Percentiles rank a stretch among this genome's conserved stretches.
Evolutionary conservation across 2,329 filamentous ascomycete species (phyloP).

Genomic region (Ascochyta lentis): DNA sequence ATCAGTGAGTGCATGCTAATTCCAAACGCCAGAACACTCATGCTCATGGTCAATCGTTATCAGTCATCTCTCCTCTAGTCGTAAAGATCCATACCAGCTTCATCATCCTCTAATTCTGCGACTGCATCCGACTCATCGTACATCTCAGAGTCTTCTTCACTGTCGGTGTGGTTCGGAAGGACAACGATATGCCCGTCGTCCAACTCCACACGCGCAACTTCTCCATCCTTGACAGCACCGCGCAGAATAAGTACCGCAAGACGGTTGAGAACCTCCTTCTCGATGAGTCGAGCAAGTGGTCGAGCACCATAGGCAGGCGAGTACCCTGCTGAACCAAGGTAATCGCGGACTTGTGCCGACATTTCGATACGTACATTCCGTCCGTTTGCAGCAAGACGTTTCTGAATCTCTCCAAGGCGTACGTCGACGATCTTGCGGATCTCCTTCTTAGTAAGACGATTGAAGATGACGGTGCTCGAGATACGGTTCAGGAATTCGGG

Average conservation of each 20-base stretch:
- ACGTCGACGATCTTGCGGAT: slow-evolving; percentile 97
- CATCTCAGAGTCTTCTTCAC: slow-evolving; percentile 74
- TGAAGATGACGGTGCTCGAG: slow-evolving; percentile 96
- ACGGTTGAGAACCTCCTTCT: slow-evolving; percentile 95
- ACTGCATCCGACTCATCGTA: slow-evolving; percentile 76
- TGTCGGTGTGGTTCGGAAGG: slow-evolving; percentile 79
- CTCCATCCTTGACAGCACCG: slow-evolving; percentile 83
- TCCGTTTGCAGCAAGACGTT: slow-evolving; percentile 82
- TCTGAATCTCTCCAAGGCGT: slow-evolving; percentile 86
- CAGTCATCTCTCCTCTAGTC: slow-evolving; percentile 57
- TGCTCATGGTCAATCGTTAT: slow-evolving; percentile 12
- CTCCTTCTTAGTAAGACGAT: slow-evolving; percentile 86
- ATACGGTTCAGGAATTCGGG: slow-evolving; percentile 99
- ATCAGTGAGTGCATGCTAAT: background rate
- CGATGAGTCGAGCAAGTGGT: slow-evolving; percentile 86
- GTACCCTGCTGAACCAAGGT: slow-evolving; percentile 89
- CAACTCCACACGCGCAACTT: slow-evolving; percentile 79
- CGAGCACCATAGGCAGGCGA: slow-evolving; percentile 94
- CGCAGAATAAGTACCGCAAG: slow-evolving; percentile 90
- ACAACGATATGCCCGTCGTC: slow-evolving; percentile 81
- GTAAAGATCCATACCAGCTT: slow-evolving; percentile 68
- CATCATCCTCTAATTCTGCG: slow-evolving; percentile 66
- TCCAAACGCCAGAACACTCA: slow-evolving; percentile 18
- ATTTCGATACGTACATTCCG: slow-evolving; percentile 87
- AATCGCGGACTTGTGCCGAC: slow-evolving; percentile 86